These are phyloP conservation scores for Neoscytalidium dimidiatum DNA, from an alignment of 2,329 filamentous ascomycete species.

Conservation along the genomic window DNA sequence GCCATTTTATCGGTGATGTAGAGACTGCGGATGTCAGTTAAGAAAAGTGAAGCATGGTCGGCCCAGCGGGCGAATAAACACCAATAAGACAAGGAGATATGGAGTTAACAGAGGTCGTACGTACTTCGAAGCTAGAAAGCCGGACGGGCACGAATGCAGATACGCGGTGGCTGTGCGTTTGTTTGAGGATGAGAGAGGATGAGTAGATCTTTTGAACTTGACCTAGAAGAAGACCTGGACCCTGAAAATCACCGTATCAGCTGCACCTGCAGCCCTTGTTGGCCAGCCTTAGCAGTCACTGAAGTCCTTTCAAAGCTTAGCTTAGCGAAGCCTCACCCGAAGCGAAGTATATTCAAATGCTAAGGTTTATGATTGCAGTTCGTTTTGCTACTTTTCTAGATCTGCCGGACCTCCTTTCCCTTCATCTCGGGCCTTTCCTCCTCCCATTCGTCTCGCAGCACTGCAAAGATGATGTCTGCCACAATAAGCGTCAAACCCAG, in stretches of 20 bases:
- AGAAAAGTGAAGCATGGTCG: too few relatives aligned
- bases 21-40: not conserved
- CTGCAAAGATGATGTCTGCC: constrained; percentile 84
- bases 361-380: not conserved
- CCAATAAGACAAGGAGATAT: too few relatives aligned
- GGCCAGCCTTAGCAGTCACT: not conserved
- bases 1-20: not conserved
- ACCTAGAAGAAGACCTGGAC: not conserved
- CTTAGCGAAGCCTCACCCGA: too few relatives aligned
- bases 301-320: not conserved
- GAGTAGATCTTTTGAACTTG: not conserved
- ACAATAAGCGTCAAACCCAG: constrained; percentile 83
- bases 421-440: constrained; percentile 85
- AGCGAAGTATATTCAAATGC: too few relatives aligned
- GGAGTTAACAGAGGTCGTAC: too few relatives aligned
- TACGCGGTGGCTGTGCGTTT: not conserved
- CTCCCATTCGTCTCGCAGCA: constrained; percentile 91
- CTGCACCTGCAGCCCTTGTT: not conserved
- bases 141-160: not conserved
- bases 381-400: constrained; percentile 53
- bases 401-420: constrained; percentile 84
- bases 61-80: too few relatives aligned
- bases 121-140: too few relatives aligned
- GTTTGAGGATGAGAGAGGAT: not conserved
- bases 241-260: not conserved